Base-by-base conservation (phyloP, 2,329 filamentous ascomycete species). In the Hymenoscyphus fraxineus region DNA sequence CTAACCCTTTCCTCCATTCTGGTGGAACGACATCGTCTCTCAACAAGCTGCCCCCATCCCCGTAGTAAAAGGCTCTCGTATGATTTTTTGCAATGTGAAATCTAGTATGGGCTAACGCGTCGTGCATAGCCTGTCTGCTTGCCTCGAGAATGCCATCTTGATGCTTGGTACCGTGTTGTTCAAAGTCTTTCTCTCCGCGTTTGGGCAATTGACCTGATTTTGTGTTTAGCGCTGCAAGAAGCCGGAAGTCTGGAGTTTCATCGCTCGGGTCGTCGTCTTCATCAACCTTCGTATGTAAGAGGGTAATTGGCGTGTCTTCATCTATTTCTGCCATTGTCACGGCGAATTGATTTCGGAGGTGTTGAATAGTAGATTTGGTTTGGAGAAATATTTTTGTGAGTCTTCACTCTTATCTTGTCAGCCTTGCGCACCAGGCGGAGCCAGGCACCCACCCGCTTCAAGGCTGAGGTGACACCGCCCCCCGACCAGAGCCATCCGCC, bases 121-220 rank as follows among this genome's bases (percentile, higher is more conserved):
- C 88, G 77, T 96, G 91, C 90, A 99, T 95, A 22, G 93, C 94
- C 70, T 85, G 83, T 62, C 94, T 88, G 67, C 92, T 96, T 58
- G 90, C 85, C 73, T 92, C 89, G 60, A 99, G 87, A 9, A 89
- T 85, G 64, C 85, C 83, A 69, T 89, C 87, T 77, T 99, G 95
- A 39, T 91, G 86, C 39, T 86, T 85, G 2, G 95, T 98, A 58
- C 91, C 91, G 78, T 98, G 93, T 35, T 91, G 88, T 78, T 98
- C 95, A 76, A 97, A 99, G 79, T 99, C 95, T 77, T 99, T 99
- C 76, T 96, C 93, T 66, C 95, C 95, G 68, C 93, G 92, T 69
- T 94, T 93, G 41, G 96, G 92, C 12, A 93, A 84, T 9, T 82
- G 83, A 58, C 80, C 78, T 61, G 80, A 78, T 73, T 84, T 84